Evolutionary conservation across 1,139 yeast genomes (phyloP), one percentile per base, ranked within the genome.

Genomic region (Suhomyces kunorum): DNA sequence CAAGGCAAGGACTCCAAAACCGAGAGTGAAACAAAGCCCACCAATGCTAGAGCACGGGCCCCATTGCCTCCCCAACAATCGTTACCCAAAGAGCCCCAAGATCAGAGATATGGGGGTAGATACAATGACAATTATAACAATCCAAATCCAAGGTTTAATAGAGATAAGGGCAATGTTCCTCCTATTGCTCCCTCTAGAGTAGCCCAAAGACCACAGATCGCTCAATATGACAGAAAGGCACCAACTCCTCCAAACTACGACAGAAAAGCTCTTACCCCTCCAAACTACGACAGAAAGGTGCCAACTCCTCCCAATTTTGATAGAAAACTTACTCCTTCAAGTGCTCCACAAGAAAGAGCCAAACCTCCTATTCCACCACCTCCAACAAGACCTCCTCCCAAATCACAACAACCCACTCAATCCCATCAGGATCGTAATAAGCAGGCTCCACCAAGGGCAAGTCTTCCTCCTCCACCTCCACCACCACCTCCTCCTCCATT

Each of bases 401-500:
- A 23, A 15, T 23, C 28, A 3, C 26, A 20, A 15, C 13, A n/a
- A 16, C 14, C 20, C 12, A 11, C 25, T 12, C 36, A 34, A 19
- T 17, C 29, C 6, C 32, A 32, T 16, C 36, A 39, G 12, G 42
- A 39, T 12, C 27, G 38, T 15, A 39, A 32, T n/a, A 31, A 23
- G 17, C 20, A 12, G n/a, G 22, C 26, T 8, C 28, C 37, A n/a
- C 22, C 17, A 4, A 28, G 33, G 15, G 11, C 34, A 4, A 32
- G 27, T 11, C 53, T 55, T 3, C 55, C 55, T 8, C 53, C 56
- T 6, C 55, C 58, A 6, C 62, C 61, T 2, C 60, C 63, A 15
- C 59, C 61, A 8, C 62, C 64, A 6, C 62, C 60, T 6, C 55
- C 61, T 2, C 57, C 60, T 18, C 52, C 56, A 25, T 30, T 47